These are phyloP conservation scores for Boletales sp. DNA, from an alignment of 768 basidiomycete genomes.

Conservation along the genomic window DNA sequence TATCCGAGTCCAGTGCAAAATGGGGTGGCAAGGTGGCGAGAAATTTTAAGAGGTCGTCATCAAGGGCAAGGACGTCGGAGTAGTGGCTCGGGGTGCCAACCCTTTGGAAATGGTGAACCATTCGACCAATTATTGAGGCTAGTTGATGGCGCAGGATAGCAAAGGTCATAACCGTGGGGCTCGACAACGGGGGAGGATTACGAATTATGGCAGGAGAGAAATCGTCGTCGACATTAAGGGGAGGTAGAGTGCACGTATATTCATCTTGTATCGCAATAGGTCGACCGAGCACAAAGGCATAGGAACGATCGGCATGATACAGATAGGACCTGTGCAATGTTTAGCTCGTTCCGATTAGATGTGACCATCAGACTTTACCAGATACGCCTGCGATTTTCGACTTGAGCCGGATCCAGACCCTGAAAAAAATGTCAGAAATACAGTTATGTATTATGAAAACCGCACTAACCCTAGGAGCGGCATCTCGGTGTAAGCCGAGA, in stretches of 20 bases:
- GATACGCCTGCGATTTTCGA: constrained; percentile 86
- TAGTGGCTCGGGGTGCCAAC: constrained; percentile 76
- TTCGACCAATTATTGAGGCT: constrained; percentile 80
- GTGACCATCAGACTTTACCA: constrained; percentile 48
- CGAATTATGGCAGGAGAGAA: constrained; percentile 40
- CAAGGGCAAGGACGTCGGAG: constrained; percentile 74
- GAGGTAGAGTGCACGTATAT: constrained; percentile 78
- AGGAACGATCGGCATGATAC: constrained; percentile 92
- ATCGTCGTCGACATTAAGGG: constrained; percentile 70
- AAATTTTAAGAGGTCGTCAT: constrained; percentile 80
- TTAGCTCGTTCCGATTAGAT: constrained; percentile 2
- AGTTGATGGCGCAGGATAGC: constrained; percentile 82
- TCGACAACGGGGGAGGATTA: constrained; percentile 55
- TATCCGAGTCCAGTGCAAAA: constrained; percentile 74
- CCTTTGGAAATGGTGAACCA: constrained; percentile 92
- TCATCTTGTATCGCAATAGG: constrained; percentile 88
- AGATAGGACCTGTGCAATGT: constrained; percentile 65
- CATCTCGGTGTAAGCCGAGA: constrained; percentile 88
- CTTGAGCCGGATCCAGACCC: constrained; percentile 70
- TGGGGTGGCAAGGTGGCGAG: constrained; percentile 75
- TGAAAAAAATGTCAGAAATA: constrained; percentile 26
- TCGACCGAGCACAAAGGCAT: constrained; percentile 86
- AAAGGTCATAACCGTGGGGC: constrained; percentile 83
- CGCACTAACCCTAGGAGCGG: constrained; percentile 67
- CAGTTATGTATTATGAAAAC: not conserved